Base-by-base conservation (phyloP, 176 grass and related monocot species). In the Carex parvula region DNA sequence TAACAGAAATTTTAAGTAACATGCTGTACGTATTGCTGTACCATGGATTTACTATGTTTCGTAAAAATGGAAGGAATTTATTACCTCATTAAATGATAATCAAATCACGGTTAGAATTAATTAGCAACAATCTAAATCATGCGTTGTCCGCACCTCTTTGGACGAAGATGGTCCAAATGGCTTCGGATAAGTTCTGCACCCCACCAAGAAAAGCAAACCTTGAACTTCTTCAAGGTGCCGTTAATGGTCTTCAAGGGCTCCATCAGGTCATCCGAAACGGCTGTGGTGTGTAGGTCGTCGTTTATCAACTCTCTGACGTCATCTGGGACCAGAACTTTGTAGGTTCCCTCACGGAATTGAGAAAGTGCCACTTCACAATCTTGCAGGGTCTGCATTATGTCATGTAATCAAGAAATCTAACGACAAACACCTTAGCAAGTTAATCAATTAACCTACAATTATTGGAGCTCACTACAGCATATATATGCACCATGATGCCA, bases 221-320 rank as follows among this genome's bases (percentile, higher is more conserved):
- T 95, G 18, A 95, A 85, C 61, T 95, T 90, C 62, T 88, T 95
- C 72, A 99, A 87, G 88, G 87, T 94, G 81, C 90, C 83, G 72
- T 99, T 99, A 82, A 99, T 90, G 20, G 90, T 76, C 87, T 99
- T 99, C 63, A 99, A 75, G 16, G 86, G 93, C 15, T 99, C 85
- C 77, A 84, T 88, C 63, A 99, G 86, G 64, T 91, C 93, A 89
- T 99, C 96, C 70, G 95, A 85, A 79, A 99, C 93, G 88, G 92
- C 88, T 72, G 90, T 90, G 17, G 93, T 99, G 68, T 89, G 86
- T 52, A 95, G 81, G 89, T 99, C 96, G 32, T 94, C 90, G 8
- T 95, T 68, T 17, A 99, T 76, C 66, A 94, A 58, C 33, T 87
- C 88, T 84, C 90, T 84, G 53, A 92, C 84, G 22, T 91, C 91